Conservation (phyloP, 2,329 filamentous ascomycete species). For the Calonectria leucothoes region DNA sequence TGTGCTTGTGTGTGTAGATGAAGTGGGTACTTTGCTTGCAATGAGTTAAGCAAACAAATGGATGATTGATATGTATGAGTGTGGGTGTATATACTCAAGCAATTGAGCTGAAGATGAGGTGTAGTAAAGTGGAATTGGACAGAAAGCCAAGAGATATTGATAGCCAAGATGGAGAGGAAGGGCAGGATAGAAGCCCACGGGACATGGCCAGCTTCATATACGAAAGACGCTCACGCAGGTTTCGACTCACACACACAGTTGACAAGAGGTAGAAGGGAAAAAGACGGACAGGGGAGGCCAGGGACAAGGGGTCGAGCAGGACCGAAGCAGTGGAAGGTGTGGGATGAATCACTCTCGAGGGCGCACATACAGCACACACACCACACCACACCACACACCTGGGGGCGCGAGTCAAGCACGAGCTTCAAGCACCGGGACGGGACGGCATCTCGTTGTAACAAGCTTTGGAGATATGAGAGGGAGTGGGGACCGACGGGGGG, state of each 20-base stretch:
- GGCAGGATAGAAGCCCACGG: constrained; percentile 5
- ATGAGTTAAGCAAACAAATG: neutral
- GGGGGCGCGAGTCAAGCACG: constrained; percentile 18
- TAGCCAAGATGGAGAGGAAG: constrained; percentile 3
- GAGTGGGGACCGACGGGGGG: neutral
- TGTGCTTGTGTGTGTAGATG: constrained; percentile 10
- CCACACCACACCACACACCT: neutral
- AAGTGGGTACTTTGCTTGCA: neutral
- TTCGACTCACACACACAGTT: constrained; percentile 9
- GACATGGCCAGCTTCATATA: constrained; percentile 32
- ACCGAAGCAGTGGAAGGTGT: neutral
- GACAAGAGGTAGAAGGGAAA: neutral
- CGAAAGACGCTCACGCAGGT: constrained; percentile 1
- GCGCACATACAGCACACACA: neutral
- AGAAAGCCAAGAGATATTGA: constrained; percentile 13
- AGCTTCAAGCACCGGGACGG: constrained; percentile 34
- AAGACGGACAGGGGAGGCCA: neutral
- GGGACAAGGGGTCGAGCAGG: neutral
- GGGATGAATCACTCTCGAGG: neutral
- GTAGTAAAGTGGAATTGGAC: constrained; percentile 10
- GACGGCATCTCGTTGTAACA: constrained; percentile 27
- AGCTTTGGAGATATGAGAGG: constrained; percentile 4
- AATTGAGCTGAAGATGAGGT: neutral
- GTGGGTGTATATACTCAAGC: neutral
- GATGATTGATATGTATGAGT: neutral